A percentile compares a stretch with the other conserved stretches of the same genome.
Conservation (phyloP, 2,329 filamentous ascomycete species). For the Cercospora berteroae region DNA sequence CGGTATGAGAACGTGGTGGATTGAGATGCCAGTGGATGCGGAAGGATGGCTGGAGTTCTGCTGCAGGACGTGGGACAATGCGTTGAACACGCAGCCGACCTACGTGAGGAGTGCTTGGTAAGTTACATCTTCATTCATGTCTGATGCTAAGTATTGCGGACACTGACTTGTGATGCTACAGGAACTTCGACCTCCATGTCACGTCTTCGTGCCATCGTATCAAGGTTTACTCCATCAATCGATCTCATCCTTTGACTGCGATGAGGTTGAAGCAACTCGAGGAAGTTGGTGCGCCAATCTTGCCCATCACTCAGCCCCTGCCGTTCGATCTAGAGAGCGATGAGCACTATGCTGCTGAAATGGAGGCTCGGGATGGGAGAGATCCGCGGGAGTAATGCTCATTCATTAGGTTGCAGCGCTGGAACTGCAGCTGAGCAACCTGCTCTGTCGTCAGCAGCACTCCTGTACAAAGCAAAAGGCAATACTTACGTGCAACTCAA, state of each 20-base stretch:
- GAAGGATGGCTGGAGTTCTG: constrained; percentile 50
- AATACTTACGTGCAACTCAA: background rate
- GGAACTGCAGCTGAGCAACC: background rate
- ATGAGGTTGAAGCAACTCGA: constrained; percentile 54
- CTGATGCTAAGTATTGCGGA: background rate
- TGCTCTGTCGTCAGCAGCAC: background rate
- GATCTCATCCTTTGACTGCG: constrained; percentile 48
- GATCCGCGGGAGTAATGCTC: constrained; percentile 44
- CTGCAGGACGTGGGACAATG: constrained; percentile 47
- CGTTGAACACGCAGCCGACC: constrained; percentile 48
- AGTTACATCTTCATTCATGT: constrained; percentile 12
- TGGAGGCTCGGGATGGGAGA: constrained; percentile 42
- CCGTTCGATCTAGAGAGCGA: constrained; percentile 51
- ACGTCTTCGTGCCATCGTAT: constrained; percentile 62
- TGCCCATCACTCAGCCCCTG: constrained; percentile 56
- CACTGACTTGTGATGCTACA: constrained; percentile 16
- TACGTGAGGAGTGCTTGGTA: constrained; percentile 46
- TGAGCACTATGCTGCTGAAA: constrained; percentile 50
- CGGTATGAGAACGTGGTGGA: constrained; percentile 64
- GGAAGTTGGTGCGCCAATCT: constrained; percentile 46
- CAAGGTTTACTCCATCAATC: constrained; percentile 63
- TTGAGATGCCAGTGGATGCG: constrained; percentile 58
- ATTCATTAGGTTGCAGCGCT: background rate
- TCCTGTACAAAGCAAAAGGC: background rate
- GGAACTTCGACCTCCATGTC: constrained; percentile 67